Base-by-base conservation (phyloP, 2,329 filamentous ascomycete genomes). In the Monosporascus sp. region DNA sequence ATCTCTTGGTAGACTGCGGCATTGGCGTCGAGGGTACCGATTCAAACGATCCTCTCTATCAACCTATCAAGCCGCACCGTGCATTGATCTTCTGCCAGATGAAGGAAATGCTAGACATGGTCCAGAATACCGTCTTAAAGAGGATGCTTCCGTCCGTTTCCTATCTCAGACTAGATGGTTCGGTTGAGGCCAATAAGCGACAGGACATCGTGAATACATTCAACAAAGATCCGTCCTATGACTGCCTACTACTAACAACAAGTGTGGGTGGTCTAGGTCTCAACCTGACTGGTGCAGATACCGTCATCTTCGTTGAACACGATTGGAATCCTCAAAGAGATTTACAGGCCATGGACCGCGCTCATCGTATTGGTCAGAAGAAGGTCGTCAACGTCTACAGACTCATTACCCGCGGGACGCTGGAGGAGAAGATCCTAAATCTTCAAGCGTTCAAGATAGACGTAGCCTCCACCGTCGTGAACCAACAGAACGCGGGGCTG, bases 101-200 rank as follows among this genome's bases (percentile, higher is more conserved):
- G 90, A 99, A 99, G 73, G 94, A 99, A 70, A 99, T 99, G 95
- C 80, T 99, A 24, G 94, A 99, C 70, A 97, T 99, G 83, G 95
- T 99, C 2, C 92, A 97, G 68, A 90, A 88, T 63, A 92, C 93
- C 53, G 94, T 99, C 1, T 75, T 99, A 39, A 90, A 90, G 69
- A 88, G 88, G 65, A 80, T 97, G 72, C 80, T 99, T n/a, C 94
- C 94, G 1, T 89, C 87, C 0, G 92, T 97, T 6, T 94, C 95
- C 38, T 97, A 88, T 67, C 82, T 97, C 53, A 89, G 95, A n/a
- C 83, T 99, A 37, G 95, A 99, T 63, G 94, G 94, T 35, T 85
- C 85, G 6, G 91, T 99, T 14, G 94, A 97, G 71, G 90, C 94
- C 25, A 92, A 88, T 58, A 92, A 91, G 70, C 87, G 94, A 58